Conservation (phyloP, 139 green algal species). For the Yamagishiella unicocca region DNA sequence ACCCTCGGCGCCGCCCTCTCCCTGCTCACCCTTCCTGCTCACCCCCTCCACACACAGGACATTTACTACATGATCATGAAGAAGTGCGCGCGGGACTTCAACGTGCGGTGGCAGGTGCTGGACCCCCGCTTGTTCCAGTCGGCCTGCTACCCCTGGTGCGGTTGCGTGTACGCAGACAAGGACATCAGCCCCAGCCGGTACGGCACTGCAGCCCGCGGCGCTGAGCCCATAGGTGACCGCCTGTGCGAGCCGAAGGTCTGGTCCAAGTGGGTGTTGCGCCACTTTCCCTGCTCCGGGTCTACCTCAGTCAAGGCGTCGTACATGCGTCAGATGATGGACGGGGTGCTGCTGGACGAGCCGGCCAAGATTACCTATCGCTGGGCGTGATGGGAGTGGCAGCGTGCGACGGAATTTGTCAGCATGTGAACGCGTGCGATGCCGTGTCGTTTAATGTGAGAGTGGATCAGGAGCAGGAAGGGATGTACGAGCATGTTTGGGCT, state of each 20-base stretch:
- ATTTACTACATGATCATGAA: slow-evolving; percentile 22
- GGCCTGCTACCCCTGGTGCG: slow-evolving; percentile 20
- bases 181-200: not conserved
- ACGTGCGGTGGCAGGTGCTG: not conserved
- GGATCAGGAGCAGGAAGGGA: too few species aligned
- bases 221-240: too few species aligned
- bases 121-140: slow-evolving; percentile 39
- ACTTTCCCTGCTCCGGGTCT: slow-evolving; percentile 14
- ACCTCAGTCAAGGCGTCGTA: not conserved
- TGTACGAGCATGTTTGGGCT: too few species aligned
- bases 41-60: slow-evolving; percentile 12
- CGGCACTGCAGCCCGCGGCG: not conserved
- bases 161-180: not conserved
- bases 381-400: too few species aligned
- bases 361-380: not conserved
- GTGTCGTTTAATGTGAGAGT: too few species aligned
- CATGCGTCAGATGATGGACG: not conserved
- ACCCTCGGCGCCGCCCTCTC: too few species aligned
- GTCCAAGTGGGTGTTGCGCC: slow-evolving; percentile 2
- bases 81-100: not conserved
- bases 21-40: not conserved
- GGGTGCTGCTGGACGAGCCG: not conserved
- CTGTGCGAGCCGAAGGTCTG: slow-evolving; percentile 3
- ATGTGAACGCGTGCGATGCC: too few species aligned
- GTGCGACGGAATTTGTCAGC: too few species aligned